Evolutionary conservation across 805 yeast genomes (phyloP).

Genomic region (Ogataea glucozyma): DNA sequence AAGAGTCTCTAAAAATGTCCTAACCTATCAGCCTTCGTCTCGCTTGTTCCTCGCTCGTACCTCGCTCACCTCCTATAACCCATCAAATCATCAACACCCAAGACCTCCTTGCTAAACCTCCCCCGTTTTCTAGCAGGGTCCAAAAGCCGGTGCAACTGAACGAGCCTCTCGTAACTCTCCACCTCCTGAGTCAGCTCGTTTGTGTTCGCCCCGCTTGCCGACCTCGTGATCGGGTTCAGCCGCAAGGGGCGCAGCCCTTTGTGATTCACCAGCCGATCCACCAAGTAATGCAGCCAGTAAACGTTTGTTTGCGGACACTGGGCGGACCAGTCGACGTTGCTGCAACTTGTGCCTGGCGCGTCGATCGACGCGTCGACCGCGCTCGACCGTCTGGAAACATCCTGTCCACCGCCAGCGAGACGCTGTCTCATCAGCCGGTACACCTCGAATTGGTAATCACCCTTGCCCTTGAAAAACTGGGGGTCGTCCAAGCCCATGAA

Average conservation of each 20-base stretch:
- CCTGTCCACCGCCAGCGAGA: too few species aligned
- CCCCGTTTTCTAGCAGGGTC: conserved; percentile 36
- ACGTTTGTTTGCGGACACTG: conserved; percentile 53
- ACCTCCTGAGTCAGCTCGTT: conserved; percentile 26
- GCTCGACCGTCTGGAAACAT: too few species aligned
- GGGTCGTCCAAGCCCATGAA: conserved; percentile 67
- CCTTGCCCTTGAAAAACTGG: conserved; percentile 57
- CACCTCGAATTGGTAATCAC: conserved; percentile 62
- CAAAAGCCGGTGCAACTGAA: conserved; percentile 34
- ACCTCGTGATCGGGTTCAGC: conserved; percentile 29
- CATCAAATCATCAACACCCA: conserved; percentile 19
- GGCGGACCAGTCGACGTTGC: conserved; percentile 48
- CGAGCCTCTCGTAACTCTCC: conserved; percentile 29
- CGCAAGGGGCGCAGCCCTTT: conserved; percentile 37
- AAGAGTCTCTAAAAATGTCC: too few species aligned
- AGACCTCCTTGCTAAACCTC: conserved; percentile 20
- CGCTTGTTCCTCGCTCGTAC: too few species aligned
- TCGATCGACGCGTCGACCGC: conserved; percentile 8
- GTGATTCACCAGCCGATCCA: conserved; percentile 46
- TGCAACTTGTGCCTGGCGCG: conserved; percentile 14
- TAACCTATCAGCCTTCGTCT: too few species aligned
- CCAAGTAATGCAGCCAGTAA: conserved; percentile 65
- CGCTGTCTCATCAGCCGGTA: conserved; percentile 56
- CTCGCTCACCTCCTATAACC: background rate
- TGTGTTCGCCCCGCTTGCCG: conserved; percentile 20